Base-by-base conservation (phyloP, 495 filamentous ascomycete genomes). In the Neurospora sp. region DNA sequence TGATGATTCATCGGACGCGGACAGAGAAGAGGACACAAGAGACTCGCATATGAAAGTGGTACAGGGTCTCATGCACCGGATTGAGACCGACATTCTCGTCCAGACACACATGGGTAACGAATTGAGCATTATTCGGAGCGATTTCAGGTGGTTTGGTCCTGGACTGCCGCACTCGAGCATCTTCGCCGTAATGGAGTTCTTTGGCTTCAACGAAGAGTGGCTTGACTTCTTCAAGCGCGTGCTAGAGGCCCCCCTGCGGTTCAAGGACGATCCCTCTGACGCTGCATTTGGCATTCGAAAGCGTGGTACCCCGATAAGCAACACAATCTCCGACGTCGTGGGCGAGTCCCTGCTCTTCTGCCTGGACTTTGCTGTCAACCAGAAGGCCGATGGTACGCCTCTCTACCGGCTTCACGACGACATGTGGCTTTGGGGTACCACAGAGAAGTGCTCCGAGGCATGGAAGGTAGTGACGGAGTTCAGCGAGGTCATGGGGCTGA, bases 351-450 rank as follows among this genome's bases (percentile, higher is more conserved):
- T 91, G 20, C 81, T 93, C 1, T 92, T 91, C 79, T 88, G 87
- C 74, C 85, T 92, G 79, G 91, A 93, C 73, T 90, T 87, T 71
- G 85, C 88, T 2, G 85, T 93, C 68, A 93, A 93, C 70, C 87
- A 89, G 72, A 73, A 75, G 38, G 79, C 80, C 38, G 84, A 87
- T 2, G 80, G 87, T 4, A 81, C 82, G 10, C 83, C 86, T 27
- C 81, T 93, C 16, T 91, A 91, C 72, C 88, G 90, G 2, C 80
- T 91, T 18, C 88, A 91, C 73, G 90, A 92, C 76, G 91, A 93
- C 77, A 85, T 92, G 71, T 92, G 90, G 89, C 86, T 92, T 71
- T 91, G 89, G 85, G 86, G 88, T 27, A 76, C 84, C n/a, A 82
- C 85, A 14, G 75, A 82, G n/a, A 83, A 79, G n/a, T 90, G 89